Conservation (phyloP, 164 flowering plant genomes). For the Piper betle region DNA sequence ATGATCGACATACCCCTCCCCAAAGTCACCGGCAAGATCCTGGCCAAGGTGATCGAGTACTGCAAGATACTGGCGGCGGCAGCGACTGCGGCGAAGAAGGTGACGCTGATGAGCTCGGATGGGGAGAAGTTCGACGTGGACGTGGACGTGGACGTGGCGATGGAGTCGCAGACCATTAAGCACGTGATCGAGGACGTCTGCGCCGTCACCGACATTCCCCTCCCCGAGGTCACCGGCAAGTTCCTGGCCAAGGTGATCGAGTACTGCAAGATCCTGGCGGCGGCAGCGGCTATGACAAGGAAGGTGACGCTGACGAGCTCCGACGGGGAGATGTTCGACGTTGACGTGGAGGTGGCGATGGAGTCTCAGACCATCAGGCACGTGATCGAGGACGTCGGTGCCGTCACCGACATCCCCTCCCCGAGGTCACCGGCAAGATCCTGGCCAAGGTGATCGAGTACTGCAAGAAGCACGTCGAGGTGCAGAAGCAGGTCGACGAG, state of each 20-base stretch:
- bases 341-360: conserved; percentile 53
- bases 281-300: conserved; percentile 9
- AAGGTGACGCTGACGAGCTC: conserved; percentile 49
- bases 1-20: conserved; percentile 78
- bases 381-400: conserved; percentile 73
- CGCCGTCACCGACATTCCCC: conserved; percentile 44
- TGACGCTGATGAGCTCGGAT: conserved; percentile 42
- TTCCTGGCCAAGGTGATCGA: conserved; percentile 74
- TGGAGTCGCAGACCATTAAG: conserved; percentile 63
- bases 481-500: conserved; percentile 16
- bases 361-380: conserved; percentile 70
- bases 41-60: too few species aligned
- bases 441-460: too few species aligned
- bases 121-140: conserved; percentile 21
- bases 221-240: conserved; percentile 60
- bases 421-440: too few species aligned
- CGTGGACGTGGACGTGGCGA: conserved; percentile 58
- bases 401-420: conserved; percentile 43
- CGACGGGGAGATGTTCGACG: conserved; percentile 58
- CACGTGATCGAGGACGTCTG: conserved; percentile 78
- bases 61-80: conserved; percentile 34
- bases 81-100: conserved; percentile 19
- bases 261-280: too few species aligned
- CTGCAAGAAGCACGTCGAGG: conserved; percentile 60
- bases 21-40: too few species aligned